Conservation (phyloP, 2,329 filamentous ascomycete species). For the Lachnellula occidentalis region DNA sequence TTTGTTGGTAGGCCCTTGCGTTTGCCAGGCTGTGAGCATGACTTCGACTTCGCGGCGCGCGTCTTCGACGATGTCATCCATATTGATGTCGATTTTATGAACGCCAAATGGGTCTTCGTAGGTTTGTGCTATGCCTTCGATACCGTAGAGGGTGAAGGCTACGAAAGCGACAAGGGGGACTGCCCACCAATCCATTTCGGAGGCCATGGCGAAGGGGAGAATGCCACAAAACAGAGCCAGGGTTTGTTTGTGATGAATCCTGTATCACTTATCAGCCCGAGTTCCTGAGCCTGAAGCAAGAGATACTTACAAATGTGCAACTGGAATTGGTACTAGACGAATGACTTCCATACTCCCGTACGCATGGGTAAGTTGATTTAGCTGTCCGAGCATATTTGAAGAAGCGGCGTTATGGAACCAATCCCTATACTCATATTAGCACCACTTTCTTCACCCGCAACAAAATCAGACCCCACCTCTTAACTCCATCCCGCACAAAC, state of each 20-base stretch:
- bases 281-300: not conserved
- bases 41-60: conserved; percentile 52
- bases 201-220: conserved; percentile 57
- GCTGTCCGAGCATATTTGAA: conserved; percentile 50
- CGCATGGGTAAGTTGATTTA: conserved; percentile 51
- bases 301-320: conserved; percentile 46
- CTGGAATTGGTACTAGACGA: conserved; percentile 56
- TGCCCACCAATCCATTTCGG: conserved; percentile 58
- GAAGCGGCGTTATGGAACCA: conserved; percentile 58
- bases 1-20: conserved; percentile 19
- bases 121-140: conserved; percentile 47
- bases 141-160: conserved; percentile 59
- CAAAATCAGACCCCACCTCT: conserved; percentile 28
- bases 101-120: conserved; percentile 63
- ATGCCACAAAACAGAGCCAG: conserved; percentile 55
- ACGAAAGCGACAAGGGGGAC: conserved; percentile 54
- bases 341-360: conserved; percentile 63
- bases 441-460: not conserved
- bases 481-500: conserved; percentile 51
- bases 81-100: conserved; percentile 61
- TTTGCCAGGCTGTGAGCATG: conserved; percentile 51
- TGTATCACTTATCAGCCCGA: conserved; percentile 19
- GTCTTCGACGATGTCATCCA: conserved; percentile 60
- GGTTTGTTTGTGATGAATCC: conserved; percentile 60
- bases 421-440: conserved; percentile 30